A percentile compares a stretch with the other conserved stretches of the same genome.
phyloP scores from a whole-genome alignment of 1,139 yeast genomes.

The Candida tetrigidarum region DNA sequence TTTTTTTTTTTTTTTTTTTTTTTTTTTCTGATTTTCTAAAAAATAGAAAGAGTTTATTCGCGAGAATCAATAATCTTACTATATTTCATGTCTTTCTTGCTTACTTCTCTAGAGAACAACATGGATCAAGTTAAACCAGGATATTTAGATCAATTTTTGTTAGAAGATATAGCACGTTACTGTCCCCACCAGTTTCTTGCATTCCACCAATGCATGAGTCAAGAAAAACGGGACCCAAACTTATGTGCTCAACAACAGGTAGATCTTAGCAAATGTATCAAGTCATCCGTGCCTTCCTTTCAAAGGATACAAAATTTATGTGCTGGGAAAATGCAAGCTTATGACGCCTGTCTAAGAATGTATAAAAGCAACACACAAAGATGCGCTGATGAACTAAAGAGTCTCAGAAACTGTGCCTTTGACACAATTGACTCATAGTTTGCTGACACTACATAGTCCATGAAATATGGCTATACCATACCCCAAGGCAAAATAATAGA shows the following conservation, averaged over 20 bases:
- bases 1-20: neutral
- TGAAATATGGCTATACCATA: no score
- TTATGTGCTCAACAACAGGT: constrained; percentile 56
- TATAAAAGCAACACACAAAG: constrained; percentile 37
- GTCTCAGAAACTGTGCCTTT: constrained; percentile 43
- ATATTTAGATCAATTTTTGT: constrained; percentile 33
- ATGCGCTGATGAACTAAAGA: constrained; percentile 39
- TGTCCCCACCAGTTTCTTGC: constrained; percentile 69
- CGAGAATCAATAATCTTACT: no score
- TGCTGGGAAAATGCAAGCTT: constrained; percentile 55
- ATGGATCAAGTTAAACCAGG: constrained; percentile 23
- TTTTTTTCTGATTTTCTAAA: neutral
- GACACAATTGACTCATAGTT: constrained; percentile 22
- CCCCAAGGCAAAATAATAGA: neutral
- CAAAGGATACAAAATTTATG: constrained; percentile 64
- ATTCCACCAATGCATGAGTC: constrained; percentile 66
- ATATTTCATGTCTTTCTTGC: neutral
- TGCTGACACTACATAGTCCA: no score
- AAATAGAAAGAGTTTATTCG: no score
- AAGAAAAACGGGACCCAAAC: constrained; percentile 47
- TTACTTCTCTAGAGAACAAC: neutral
- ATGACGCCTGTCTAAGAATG: constrained; percentile 60
- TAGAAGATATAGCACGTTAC: constrained; percentile 56
- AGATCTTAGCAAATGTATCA: constrained; percentile 59
- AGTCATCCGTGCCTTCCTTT: constrained; percentile 63